Conservation (phyloP, 2,329 filamentous ascomycete genomes). For the Pseudogymnoascus sp. region DNA sequence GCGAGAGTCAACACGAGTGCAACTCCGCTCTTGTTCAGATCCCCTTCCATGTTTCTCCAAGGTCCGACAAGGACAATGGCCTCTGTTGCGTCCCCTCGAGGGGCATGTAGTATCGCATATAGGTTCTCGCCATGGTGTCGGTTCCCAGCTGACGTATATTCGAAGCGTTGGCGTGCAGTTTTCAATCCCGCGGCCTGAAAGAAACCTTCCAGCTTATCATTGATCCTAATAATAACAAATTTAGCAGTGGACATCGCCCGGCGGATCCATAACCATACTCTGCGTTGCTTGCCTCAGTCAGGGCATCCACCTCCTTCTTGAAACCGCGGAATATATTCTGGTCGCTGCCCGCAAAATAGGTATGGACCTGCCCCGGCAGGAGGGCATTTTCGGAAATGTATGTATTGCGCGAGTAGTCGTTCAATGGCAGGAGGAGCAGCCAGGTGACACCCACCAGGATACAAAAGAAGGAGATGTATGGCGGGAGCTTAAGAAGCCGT, state of each 20-base stretch:
- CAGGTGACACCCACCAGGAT: constrained; percentile 79
- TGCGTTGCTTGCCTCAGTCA: constrained; percentile 46
- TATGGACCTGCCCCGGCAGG: constrained; percentile 91
- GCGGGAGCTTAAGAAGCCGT: constrained; percentile 72
- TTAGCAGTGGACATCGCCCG: constrained; percentile 28
- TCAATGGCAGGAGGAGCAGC: constrained; percentile 80
- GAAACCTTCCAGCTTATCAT: constrained; percentile 65
- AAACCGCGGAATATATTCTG: constrained; percentile 91
- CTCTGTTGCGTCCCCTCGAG: constrained; percentile 91
- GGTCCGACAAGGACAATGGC: constrained; percentile 88
- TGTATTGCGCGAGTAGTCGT: constrained; percentile 83
- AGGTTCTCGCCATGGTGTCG: constrained; percentile 76
- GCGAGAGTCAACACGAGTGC: constrained; percentile 78
- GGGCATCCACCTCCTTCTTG: constrained; percentile 66
- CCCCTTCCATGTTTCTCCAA: constrained; percentile 72
- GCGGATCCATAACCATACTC: constrained; percentile 34
- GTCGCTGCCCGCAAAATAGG: constrained; percentile 93
- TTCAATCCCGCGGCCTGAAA: constrained; percentile 76
- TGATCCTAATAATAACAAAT: constrained; percentile 39
- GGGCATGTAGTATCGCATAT: constrained; percentile 88
- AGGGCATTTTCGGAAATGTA: constrained; percentile 98
- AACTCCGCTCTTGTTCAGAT: constrained; percentile 79
- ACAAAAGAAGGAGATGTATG: constrained; percentile 78
- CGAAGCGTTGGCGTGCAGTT: constrained; percentile 78
- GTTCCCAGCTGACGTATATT: constrained; percentile 70